Evolutionary conservation across 2,329 filamentous ascomycete genomes (phyloP), one percentile per base, ranked within the genome.

Genomic region (Clarireedia sp.): DNA sequence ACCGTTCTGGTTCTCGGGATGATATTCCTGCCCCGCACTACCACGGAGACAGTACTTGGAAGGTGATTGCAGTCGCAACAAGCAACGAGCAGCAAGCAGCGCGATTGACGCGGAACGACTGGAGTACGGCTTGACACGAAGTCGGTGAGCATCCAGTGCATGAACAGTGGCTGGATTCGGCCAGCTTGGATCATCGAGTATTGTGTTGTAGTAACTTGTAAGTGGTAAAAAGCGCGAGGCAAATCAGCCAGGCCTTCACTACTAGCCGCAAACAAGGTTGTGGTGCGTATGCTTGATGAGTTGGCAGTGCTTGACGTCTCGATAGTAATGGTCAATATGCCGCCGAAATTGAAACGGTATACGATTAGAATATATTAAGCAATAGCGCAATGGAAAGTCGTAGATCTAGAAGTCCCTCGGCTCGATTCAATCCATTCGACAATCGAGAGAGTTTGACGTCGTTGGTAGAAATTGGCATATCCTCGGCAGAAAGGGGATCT

Each of bases 241-340:
- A 65, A 57, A 57, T 55, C 61, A 62, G 60, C 58, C 61, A 62
- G 60, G 46, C 17, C 17, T 37, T 49, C 19, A 60, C 63, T 62
- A 62, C 61, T 60, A 64, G 61, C 64, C 63, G 64, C 60, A 59
- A 66, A 69, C 63, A 64, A 65, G 64, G 64, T 68, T 67, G 59
- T 81, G 78, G 45, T 54, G 52, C 52, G 45, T 54, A 54, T 79
- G 74, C 74, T 79, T 75, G 74, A 78, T 74, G 76, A 78, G 54
- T 53, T 56, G 54, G 54, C 54, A 52, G 48, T 56, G 54, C 78
- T 76, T 75, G 62, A 50, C 46, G 41, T 54, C 52, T 54, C 24
- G 63, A 69, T 67, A 71, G 69, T 70, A 71, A 73, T 75, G 71
- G 29, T 43, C 72, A 72, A 71, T 73, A 75, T 75, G 74, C 71